Evolutionary conservation across 2,329 filamentous ascomycete species (phyloP), one percentile per base, ranked within the genome.

Genomic region (Tricladium varicosporioides): DNA sequence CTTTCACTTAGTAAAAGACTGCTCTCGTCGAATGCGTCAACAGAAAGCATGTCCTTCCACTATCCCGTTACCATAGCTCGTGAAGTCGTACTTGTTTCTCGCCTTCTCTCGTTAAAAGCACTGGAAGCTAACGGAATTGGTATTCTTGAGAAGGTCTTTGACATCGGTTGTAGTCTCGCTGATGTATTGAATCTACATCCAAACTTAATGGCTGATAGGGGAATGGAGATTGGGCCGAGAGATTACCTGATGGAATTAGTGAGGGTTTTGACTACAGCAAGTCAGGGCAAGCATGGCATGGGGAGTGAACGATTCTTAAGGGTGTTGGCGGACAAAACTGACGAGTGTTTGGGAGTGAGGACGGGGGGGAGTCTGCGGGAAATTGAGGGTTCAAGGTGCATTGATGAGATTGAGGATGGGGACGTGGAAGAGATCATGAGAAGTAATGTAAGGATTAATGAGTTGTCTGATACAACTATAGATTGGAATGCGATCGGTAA

Each of bases 21-120:
- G 4, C 46, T 56, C 5, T 56, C 53, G 8, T 31, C 18, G 15
- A 51, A 51, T n/a, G 3, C 53, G n/a, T n/a, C 36, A 8, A 27
- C 31, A 7, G 53, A 56, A 44, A 44, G 53, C 18, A 56, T 56
- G 53, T 79, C 76, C 47, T 83, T 83, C 71, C 77, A 78, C 19
- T 84, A 81, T 55, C 82, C 82, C 0, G 76, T 85, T 44, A 76
- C 81, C 22, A 80, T 85, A n/a, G 81, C 82, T 7, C 32, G 50
- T 2, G 50, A 52, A 5, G 40, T 69, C 1, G 66, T 70, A 0
- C 48, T 62, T 2, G 54, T 63, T 0, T 65, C 67, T 0, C 60
- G 59, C 2, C 27, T 64, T 0, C 48, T 71, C 4, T 62, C 69
- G 0, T 56, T 59, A 0, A 48, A 59, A 1, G 69, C 69, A 1